Conservation (phyloP, 139 green algal species). For the Zygnema circumcarinatum region DNA sequence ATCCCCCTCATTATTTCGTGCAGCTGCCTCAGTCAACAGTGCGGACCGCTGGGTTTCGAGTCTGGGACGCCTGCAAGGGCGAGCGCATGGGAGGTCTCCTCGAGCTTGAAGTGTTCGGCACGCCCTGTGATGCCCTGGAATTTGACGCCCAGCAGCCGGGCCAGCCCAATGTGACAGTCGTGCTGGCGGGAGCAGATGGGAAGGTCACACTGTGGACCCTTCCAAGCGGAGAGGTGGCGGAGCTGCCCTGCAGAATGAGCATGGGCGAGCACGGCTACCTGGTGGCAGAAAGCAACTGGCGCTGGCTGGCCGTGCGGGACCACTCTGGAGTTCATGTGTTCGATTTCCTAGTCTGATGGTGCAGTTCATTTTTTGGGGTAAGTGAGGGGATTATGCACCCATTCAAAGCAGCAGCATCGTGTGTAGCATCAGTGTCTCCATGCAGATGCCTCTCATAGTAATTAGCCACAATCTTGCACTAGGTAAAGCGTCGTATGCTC, state of each 20-base stretch:
- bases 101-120: background rate
- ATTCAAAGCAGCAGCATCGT: too few species aligned
- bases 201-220: slow-evolving; percentile 1
- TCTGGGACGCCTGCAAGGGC: slow-evolving; percentile 11
- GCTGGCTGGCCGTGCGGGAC: slow-evolving; percentile 6
- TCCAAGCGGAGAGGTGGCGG: background rate
- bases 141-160: slow-evolving; percentile 3
- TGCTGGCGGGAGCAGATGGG: background rate
- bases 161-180: slow-evolving; percentile 4
- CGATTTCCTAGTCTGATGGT: too few species aligned
- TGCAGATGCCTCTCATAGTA: too few species aligned
- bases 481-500: too few species aligned
- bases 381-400: too few species aligned
- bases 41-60: background rate
- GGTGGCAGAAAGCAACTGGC: background rate
- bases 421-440: too few species aligned
- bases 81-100: background rate
- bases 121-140: background rate
- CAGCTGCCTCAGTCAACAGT: too few species aligned
- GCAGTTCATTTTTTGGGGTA: too few species aligned
- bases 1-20: too few species aligned
- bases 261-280: background rate
- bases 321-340: slow-evolving; percentile 13
- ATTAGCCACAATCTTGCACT: too few species aligned
- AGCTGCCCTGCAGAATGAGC: background rate